Conservation (phyloP, 1,139 yeast species). For the Meyerozyma guilliermondii region DNA sequence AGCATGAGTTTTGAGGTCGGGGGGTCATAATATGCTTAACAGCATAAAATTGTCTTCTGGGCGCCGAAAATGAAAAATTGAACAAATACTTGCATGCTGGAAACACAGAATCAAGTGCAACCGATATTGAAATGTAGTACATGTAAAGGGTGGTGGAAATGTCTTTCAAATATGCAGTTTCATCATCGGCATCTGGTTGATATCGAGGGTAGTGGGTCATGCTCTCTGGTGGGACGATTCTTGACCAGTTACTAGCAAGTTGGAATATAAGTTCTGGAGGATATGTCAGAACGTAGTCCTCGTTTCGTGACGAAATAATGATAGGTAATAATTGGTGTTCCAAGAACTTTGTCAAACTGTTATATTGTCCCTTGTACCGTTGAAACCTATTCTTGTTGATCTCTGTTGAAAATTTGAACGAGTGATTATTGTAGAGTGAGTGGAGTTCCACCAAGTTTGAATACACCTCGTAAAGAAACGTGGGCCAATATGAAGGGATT, state of each 20-base stretch:
- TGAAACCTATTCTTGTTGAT: slow-evolving; percentile 5
- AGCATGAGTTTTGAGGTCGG: slow-evolving; percentile 8
- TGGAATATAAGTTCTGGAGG: slow-evolving; percentile 16
- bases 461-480: slow-evolving; percentile 19
- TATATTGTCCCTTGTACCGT: slow-evolving; percentile 10
- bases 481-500: slow-evolving; percentile 24
- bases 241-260: slow-evolving; percentile 20
- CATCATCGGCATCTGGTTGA: slow-evolving; percentile 6
- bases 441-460: slow-evolving; percentile 16
- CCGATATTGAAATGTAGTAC: slow-evolving; percentile 22
- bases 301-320: slow-evolving; percentile 11
- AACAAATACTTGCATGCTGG: slow-evolving; percentile 22
- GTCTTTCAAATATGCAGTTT: slow-evolving; percentile 13
- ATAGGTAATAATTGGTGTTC: slow-evolving; percentile 9
- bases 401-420: slow-evolving; percentile 4
- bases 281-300: slow-evolving; percentile 15
- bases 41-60: slow-evolving; percentile 11
- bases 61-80: slow-evolving; percentile 18
- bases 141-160: slow-evolving; percentile 19
- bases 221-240: slow-evolving; percentile 19
- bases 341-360: slow-evolving; percentile 10
- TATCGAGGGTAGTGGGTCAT: slow-evolving; percentile 11
- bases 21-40: slow-evolving; percentile 13
- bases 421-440: slow-evolving; percentile 10
- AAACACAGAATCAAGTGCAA: slow-evolving; percentile 21